Base-by-base conservation (phyloP, 1,139 yeast genomes). In the Candida sanyaensis region DNA sequence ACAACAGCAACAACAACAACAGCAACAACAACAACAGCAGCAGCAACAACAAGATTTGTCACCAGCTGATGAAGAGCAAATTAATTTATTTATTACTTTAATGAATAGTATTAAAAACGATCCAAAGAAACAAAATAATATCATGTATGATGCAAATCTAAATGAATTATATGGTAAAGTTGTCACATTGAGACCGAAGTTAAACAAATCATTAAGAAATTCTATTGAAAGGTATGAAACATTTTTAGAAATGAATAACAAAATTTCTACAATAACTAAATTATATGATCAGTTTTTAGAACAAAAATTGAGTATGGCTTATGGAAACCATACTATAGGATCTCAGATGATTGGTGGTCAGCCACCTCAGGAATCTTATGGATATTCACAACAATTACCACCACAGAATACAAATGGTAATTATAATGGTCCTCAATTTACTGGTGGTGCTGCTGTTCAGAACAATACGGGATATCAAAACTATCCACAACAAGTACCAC, bases 271-370 rank as follows among this genome's bases (percentile, higher is more conserved):
- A 3, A 87, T 91, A 30, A 81, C 86, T 58, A 77, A 88, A 52
- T 75, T 87, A 42, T 93, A 93, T 61, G 97, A 93, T 63, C 81
- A 81, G 52, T 77, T 88, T 47, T 73, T 92, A 51, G 97, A 93
- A 55, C 78, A 81, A 34, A 78, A 91, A 62, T 71, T 86, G 46
- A 68, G 71, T 31, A 68, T 68, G 54, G 80, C 81, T 1, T 79
- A 79, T 57, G 73, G 73, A 9, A 63, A 58, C 44, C 50, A 37
- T 32, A 27, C 28, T 11, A 31, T 29, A 24, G 42, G 39, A 26
- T 7, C 36, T 17, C 48, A 42, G 41, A 13, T 11, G 9, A 41
- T 33, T 17, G 39, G 44, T 28, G 17, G 28, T 23, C 46, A 32
- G n/a, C 31, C 24, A 24, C 44, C 24, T 12, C 41, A 24, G 12